Conservation (phyloP, 2,329 filamentous ascomycete species). For the Hypoxylon sp. region DNA sequence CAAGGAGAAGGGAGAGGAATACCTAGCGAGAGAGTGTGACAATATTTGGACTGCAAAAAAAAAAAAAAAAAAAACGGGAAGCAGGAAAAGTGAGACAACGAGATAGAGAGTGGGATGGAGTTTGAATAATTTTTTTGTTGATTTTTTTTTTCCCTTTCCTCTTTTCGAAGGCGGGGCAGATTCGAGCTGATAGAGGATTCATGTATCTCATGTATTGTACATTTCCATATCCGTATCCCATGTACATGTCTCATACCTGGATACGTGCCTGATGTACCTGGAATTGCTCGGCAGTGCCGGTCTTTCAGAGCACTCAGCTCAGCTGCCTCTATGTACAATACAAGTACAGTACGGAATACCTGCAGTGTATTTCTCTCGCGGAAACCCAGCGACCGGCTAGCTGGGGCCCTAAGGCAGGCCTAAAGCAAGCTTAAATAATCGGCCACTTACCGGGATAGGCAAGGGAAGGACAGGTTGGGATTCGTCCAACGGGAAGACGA, state of each 20-base stretch:
- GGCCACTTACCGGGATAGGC: conserved; percentile 34
- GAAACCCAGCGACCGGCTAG: conserved; percentile 27
- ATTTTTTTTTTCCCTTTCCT: conserved; percentile 20
- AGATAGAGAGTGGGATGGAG: conserved; percentile 36
- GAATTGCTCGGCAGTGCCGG: neutral
- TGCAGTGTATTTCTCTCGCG: conserved; percentile 14
- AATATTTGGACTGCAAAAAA: conserved; percentile 24
- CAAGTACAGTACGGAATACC: no score
- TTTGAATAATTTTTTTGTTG: conserved; percentile 31
- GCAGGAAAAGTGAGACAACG: conserved; percentile 30
- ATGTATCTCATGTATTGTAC: no score
- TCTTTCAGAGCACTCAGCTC: neutral
- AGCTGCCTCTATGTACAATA: no score
- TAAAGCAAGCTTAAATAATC: conserved; percentile 34
- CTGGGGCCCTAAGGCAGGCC: conserved; percentile 29
- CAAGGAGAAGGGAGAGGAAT: conserved; percentile 4
- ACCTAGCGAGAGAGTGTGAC: conserved; percentile 28
- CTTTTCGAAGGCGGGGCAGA: conserved; percentile 29
- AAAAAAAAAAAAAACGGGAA: conserved; percentile 24
- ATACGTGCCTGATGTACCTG: conserved; percentile 1
- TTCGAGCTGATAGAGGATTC: conserved; percentile 7
- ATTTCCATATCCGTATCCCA: no score
- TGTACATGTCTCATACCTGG: conserved; percentile 14
- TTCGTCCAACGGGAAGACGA: neutral
- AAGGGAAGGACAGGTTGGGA: conserved; percentile 9